phyloP scores from a whole-genome alignment of 225 moss, liverwort and hornwort genomes.

The Bryoerythrophyllum caledonicum region DNA sequence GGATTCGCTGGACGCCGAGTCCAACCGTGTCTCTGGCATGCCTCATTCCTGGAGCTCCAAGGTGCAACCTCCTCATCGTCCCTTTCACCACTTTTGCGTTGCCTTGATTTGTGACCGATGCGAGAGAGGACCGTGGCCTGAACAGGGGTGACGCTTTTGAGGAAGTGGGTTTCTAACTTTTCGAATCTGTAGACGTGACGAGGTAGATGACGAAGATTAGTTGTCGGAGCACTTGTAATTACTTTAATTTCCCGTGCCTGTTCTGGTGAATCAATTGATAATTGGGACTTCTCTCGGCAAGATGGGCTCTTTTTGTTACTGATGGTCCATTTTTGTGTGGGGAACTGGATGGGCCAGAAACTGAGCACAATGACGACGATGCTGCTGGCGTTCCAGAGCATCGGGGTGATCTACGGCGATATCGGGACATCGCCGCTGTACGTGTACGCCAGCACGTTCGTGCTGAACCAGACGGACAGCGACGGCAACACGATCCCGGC shows the following conservation, averaged over 20 bases:
- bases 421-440: conserved; percentile 72
- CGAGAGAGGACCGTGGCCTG: neutral
- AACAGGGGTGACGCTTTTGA: no score
- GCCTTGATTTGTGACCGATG: neutral
- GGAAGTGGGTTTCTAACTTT: neutral
- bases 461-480: conserved; percentile 39
- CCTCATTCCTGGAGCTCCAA: conserved; percentile 22
- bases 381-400: conserved; percentile 58
- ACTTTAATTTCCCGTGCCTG: neutral
- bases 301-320: neutral
- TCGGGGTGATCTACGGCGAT: conserved; percentile 74
- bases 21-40: conserved; percentile 41
- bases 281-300: neutral
- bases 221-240: neutral
- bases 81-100: neutral
- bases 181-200: neutral
- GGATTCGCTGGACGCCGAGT: conserved; percentile 54
- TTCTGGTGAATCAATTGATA: neutral
- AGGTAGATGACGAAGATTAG: neutral
- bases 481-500: conserved; percentile 41
- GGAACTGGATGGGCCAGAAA: conserved; percentile 5
- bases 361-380: conserved; percentile 39
- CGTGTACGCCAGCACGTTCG: conserved; percentile 49
- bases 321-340: neutral
- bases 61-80: conserved; percentile 8